Conservation (phyloP, 2,329 filamentous ascomycete genomes). For the Penicillium corylophilum region DNA sequence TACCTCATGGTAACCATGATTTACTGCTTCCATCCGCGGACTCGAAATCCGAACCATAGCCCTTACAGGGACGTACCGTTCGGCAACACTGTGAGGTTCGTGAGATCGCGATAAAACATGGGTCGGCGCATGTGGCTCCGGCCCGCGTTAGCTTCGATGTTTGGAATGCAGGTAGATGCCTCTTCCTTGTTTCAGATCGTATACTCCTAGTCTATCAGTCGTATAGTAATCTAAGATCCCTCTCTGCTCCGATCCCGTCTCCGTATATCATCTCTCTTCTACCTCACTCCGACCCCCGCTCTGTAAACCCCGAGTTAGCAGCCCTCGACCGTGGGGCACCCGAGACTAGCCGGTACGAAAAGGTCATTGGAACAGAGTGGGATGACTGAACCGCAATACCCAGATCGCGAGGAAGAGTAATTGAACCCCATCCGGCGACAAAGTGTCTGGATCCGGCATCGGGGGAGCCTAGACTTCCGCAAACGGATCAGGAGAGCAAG, state of each 20-base stretch:
- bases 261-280: not conserved
- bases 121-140: slow-evolving; percentile 11
- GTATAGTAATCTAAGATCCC: too few species aligned
- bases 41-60: not conserved
- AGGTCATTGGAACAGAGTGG: not conserved
- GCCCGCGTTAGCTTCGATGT: not conserved
- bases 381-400: not conserved
- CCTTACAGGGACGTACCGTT: slow-evolving; percentile 8
- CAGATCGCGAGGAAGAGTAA: not conserved
- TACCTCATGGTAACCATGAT: not conserved
- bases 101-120: slow-evolving; percentile 12
- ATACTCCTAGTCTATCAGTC: not conserved
- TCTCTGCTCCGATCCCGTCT: too few species aligned
- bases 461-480: not conserved
- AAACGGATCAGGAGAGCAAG: not conserved
- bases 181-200: not conserved
- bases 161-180: not conserved
- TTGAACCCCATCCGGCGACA: not conserved
- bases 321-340: not conserved
- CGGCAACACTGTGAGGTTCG: slow-evolving; percentile 6
- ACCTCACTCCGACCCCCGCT: not conserved
- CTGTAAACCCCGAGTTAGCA: not conserved
- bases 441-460: not conserved
- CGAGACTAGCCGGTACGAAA: slow-evolving; percentile 8
- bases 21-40: slow-evolving; percentile 1